Conservation (phyloP, 1,284 basidiomycete genomes). For the Sanghuangporus sanghuang region DNA sequence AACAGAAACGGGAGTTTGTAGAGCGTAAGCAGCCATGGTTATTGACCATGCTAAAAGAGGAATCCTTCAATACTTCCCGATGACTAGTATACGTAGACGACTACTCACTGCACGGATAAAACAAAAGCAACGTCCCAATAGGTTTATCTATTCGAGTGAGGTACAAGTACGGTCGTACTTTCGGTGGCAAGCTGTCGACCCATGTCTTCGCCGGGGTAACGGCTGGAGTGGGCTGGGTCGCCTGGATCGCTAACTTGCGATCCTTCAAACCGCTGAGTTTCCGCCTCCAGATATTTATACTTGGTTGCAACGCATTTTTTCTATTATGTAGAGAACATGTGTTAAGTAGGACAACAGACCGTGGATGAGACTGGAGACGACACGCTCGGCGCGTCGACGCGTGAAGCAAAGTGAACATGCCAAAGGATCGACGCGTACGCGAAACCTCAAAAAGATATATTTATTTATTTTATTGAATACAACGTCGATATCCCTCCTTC, state of each 20-base stretch:
- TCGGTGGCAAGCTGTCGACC: constrained; percentile 61
- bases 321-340: neutral
- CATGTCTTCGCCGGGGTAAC: constrained; percentile 36
- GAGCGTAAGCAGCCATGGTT: constrained; percentile 85
- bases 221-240: neutral
- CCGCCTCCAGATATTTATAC: neutral
- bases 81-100: neutral
- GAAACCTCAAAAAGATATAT: neutral
- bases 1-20: constrained; percentile 56
- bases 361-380: neutral
- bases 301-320: neutral
- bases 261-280: neutral
- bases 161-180: constrained; percentile 74
- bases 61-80: neutral
- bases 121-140: constrained; percentile 88
- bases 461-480: constrained; percentile 5
- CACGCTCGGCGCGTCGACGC: constrained; percentile 14
- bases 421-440: neutral
- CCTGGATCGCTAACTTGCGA: neutral
- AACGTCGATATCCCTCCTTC: constrained; percentile 1
- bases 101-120: constrained; percentile 85
- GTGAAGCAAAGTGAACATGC: constrained; percentile 13
- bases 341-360: neutral
- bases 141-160: constrained; percentile 93
- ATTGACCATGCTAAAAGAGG: constrained; percentile 84